A percentile compares a stretch with the other conserved stretches of the same genome.
Conservation (phyloP, 1,284 basidiomycete genomes). For the Phlebopus sp. region DNA sequence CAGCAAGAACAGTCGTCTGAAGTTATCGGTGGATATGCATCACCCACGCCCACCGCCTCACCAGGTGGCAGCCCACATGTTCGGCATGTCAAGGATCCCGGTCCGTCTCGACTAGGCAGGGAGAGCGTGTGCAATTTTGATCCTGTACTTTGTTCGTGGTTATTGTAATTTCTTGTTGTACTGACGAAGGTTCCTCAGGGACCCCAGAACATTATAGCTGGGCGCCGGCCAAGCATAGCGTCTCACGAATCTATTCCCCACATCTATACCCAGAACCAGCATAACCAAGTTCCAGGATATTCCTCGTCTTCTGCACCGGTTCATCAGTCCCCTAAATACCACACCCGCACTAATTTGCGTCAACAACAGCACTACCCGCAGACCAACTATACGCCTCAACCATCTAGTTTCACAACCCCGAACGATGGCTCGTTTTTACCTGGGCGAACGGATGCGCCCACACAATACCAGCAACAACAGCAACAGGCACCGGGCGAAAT, state of each 20-base stretch:
- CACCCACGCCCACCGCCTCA: constrained; percentile 42
- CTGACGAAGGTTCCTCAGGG: constrained; percentile 26
- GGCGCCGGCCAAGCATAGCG: constrained; percentile 28
- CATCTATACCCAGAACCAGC: constrained; percentile 19
- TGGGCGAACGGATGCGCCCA: constrained; percentile 10
- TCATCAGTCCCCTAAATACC: constrained; percentile 15
- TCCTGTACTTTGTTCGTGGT: constrained; percentile 9
- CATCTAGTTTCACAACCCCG: constrained; percentile 13
- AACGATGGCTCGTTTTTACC: constrained; percentile 22
- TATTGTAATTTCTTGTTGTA: not conserved
- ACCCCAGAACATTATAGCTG: constrained; percentile 21
- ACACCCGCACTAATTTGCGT: constrained; percentile 2
- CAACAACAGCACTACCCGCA: constrained; percentile 18
- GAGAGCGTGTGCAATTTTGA: constrained; percentile 27
- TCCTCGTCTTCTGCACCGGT: constrained; percentile 14
- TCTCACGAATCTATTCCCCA: constrained; percentile 18
- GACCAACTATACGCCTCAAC: constrained; percentile 14
- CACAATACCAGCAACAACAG: constrained; percentile 7
- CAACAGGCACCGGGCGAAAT: constrained; percentile 11
- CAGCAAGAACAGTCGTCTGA: constrained; percentile 20
- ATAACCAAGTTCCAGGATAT: constrained; percentile 19
- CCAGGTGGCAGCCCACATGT: constrained; percentile 41
- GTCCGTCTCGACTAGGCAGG: constrained; percentile 22
- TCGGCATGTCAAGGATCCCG: constrained; percentile 29
- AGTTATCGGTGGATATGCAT: constrained; percentile 28